Base-by-base conservation (phyloP, 2,329 filamentous ascomycete species). In the Colletotrichum chlorophyti region DNA sequence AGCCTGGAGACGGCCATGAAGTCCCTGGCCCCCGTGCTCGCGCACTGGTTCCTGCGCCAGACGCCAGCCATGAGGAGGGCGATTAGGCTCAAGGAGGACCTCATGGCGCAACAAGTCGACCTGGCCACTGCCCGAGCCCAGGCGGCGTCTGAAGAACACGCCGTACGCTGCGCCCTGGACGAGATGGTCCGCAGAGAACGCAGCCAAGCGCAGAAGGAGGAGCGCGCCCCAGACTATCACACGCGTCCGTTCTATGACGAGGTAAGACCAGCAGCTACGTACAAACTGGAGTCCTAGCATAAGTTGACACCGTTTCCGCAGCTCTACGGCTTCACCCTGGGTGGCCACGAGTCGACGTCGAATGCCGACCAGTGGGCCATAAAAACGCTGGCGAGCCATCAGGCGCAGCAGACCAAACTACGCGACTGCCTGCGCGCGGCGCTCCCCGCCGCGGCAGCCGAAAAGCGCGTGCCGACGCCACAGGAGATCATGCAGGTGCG, bases 201-300 rank as follows among this genome's bases (percentile, higher is more conserved):
- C 5, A 26, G 34, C n/a, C 37, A 42, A 10, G 55, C 49, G 3
- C 3, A 3, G 10, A 54, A 58, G 17, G 50, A 43, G 12, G 27
- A 42, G 3, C 49, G 55, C 6, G 6, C 10, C 6, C 24, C 50
- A 12, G 3, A 23, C 14, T 58, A 42, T 5, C 50, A 58, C 35
- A 69, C 66, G 1, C 52, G 62, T 3, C 55, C 54, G 1, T 71
- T 76, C n/a, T 63, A 64, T 26, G 70, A 73, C 52, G 73, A 76
- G 64, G 70, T 70, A 48, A 27, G 64, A 38, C n/a, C 21, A 23
- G 24, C 5, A 14, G 10, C 38, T 41, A 7, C n/a, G n/a, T n/a
- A n/a, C n/a, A n/a, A n/a, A n/a, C n/a, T n/a, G n/a, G n/a, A n/a
- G n/a, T n/a, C n/a, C n/a, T n/a, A n/a, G n/a, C n/a, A n/a, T 12